Evolutionary conservation across 176 grass and related monocot species (phyloP).

Genomic region (Musa troglodytarum): DNA sequence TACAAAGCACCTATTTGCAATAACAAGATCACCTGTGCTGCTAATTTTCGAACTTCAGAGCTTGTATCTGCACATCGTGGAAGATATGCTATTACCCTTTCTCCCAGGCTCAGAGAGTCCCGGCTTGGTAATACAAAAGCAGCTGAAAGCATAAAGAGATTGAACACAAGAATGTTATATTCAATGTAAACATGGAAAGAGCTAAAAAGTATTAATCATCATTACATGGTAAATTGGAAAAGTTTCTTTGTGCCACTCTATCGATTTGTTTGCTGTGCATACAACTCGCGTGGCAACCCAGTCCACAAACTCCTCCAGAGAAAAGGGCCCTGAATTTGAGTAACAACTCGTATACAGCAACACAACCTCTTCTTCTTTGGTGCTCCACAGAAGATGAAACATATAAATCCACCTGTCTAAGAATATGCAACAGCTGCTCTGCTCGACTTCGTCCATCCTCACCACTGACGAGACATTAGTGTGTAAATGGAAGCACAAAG

Average conservation of each 20-base stretch:
- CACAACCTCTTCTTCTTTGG: conserved; percentile 86
- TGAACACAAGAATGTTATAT: conserved; percentile 2
- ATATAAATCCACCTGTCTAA: conserved; percentile 85
- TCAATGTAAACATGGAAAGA: background rate
- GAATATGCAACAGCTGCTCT: conserved; percentile 92
- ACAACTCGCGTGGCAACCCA: conserved; percentile 51
- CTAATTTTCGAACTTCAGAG: conserved; percentile 65
- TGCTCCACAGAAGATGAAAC: conserved; percentile 75
- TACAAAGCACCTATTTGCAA: background rate
- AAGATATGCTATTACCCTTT: conserved; percentile 87
- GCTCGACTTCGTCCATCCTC: conserved; percentile 97
- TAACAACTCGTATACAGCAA: conserved; percentile 82
- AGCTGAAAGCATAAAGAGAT: conserved; percentile 43
- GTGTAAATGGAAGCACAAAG: conserved; percentile 1
- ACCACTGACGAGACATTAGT: conserved; percentile 47
- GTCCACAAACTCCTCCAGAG: conserved; percentile 63
- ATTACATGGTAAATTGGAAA: conserved; percentile 83
- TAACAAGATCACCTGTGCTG: conserved; percentile 57
- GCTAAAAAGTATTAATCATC: conserved; percentile 14
- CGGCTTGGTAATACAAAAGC: conserved; percentile 89
- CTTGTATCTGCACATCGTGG: conserved; percentile 82
- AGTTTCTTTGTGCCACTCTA: conserved; percentile 51
- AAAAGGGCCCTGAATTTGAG: conserved; percentile 79
- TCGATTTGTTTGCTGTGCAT: conserved; percentile 48
- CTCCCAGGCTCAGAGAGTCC: conserved; percentile 79